Percentiles rank a stretch among this genome's conserved stretches.
phyloP scores from a whole-genome alignment of 2,329 filamentous ascomycete genomes.

The Colletotrichum horii region DNA sequence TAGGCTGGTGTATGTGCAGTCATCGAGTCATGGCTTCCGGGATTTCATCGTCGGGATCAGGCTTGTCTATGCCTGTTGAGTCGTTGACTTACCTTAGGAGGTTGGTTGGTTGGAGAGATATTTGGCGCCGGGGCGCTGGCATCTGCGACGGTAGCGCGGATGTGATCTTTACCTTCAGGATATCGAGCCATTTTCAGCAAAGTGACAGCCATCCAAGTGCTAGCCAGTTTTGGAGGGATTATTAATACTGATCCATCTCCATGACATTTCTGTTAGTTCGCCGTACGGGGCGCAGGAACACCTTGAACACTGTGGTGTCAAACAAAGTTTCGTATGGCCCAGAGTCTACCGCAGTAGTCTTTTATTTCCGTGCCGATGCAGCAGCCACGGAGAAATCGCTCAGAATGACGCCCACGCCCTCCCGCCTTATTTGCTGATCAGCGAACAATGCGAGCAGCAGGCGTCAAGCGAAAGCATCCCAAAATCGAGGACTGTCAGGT shows the following conservation, averaged over 20 bases:
- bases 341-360: not conserved
- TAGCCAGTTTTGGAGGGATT: not conserved
- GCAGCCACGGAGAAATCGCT: not conserved
- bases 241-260: not conserved
- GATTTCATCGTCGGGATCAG: not conserved
- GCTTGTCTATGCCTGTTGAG: not conserved
- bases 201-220: not conserved
- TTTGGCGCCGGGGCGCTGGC: not conserved
- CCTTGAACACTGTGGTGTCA: not conserved
- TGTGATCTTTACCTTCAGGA: not conserved
- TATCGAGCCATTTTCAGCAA: not conserved
- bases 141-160: not conserved
- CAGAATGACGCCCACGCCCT: constrained; percentile 2
- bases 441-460: not conserved
- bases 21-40: constrained; percentile 16
- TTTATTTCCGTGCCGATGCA: not conserved
- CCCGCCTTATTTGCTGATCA: not conserved
- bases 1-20: not conserved
- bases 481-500: not conserved
- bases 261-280: not conserved
- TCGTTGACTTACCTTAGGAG: not conserved
- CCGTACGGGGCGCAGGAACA: not conserved
- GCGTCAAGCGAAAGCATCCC: constrained; percentile 5
- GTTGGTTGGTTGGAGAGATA: not conserved
- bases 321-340: not conserved